A percentile compares a stretch with the other conserved stretches of the same genome.
phyloP scores from a whole-genome alignment of 75 land plant species.

The Selaginella tamariscina region DNA sequence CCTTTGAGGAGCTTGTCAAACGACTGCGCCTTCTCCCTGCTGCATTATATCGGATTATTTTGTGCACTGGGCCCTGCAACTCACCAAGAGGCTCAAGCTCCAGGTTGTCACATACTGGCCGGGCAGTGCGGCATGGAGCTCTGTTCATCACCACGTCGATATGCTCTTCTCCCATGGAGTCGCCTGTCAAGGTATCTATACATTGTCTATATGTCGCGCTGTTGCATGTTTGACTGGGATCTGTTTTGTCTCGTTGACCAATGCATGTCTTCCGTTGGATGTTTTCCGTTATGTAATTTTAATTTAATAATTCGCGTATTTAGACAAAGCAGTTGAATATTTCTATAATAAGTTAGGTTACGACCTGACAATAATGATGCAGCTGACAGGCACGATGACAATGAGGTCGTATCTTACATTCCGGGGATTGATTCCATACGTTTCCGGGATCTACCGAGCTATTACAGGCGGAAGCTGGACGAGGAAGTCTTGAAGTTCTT shows the following conservation, averaged over 20 bases:
- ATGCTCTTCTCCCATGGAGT: neutral
- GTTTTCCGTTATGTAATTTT: too few species aligned
- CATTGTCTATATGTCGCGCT: too few species aligned
- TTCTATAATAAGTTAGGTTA: too few species aligned
- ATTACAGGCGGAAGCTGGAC: neutral
- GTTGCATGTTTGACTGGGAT: too few species aligned
- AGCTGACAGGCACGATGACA: neutral
- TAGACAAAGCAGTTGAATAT: too few species aligned
- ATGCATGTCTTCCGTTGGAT: too few species aligned
- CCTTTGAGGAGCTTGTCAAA: neutral
- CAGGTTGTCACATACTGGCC: neutral
- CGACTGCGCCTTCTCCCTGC: neutral
- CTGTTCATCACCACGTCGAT: neutral
- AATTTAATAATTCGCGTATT: too few species aligned
- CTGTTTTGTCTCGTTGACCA: too few species aligned
- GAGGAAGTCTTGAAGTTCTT: neutral
- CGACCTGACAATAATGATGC: too few species aligned
- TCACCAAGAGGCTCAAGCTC: neutral
- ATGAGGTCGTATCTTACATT: neutral
- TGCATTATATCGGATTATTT: neutral
- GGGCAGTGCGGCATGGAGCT: neutral
- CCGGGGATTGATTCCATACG: neutral
- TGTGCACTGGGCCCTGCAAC: neutral
- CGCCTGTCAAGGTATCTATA: neutral
- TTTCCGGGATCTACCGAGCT: neutral